Base-by-base conservation (phyloP, 2,329 filamentous ascomycete species). In the Cryphonectria naterciae region DNA sequence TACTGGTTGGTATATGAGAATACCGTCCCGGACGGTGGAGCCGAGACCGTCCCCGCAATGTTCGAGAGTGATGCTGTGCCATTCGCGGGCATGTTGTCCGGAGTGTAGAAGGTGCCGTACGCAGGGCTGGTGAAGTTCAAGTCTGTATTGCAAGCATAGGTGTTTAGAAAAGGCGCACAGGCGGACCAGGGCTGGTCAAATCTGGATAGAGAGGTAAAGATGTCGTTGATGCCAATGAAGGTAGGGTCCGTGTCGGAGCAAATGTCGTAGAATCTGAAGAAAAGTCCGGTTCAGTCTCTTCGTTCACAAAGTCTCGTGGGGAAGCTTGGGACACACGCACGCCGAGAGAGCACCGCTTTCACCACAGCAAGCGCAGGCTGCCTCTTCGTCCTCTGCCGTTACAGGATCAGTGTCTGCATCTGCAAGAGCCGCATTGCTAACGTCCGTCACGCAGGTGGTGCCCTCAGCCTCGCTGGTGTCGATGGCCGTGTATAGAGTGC, bases 331-430 rank as follows among this genome's bases (percentile, higher is more conserved):
- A 13, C n/a, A 11, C 19, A 37, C 76, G 56, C 77, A 80, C 79
- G 77, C 77, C n/a, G 80, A 81, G 61, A 80, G 74, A 39, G 76
- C 76, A 32, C 78, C 79, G 39, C 80, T 81, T 25, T 78, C 77
- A 17, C 75, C 77, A 54, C 80, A 81, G 72, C 80, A 82, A 10
- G 76, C 74, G 32, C 80, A 82, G 4, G 76, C 77, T 28, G 77
- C 73, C 1, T 78, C 74, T 61, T 73, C 58, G 58, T 78, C 70
- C 17, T 74, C 46, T 19, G 72, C 72, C 25, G 56, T 73, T 4
- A 71, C 68, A 15, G 77, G 75, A 28, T 76, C 74, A 19, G 73
- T 72, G 2, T 74, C 73, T 7, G 74, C 73, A 60, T 76, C 75
- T 15, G 70, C 74, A 0, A 56, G 28, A 56, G 77, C 73, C n/a